A percentile compares a stretch with the other conserved stretches of the same genome.
phyloP scores from a whole-genome alignment of 305 asterid genomes.

The Plantago coronopus region DNA sequence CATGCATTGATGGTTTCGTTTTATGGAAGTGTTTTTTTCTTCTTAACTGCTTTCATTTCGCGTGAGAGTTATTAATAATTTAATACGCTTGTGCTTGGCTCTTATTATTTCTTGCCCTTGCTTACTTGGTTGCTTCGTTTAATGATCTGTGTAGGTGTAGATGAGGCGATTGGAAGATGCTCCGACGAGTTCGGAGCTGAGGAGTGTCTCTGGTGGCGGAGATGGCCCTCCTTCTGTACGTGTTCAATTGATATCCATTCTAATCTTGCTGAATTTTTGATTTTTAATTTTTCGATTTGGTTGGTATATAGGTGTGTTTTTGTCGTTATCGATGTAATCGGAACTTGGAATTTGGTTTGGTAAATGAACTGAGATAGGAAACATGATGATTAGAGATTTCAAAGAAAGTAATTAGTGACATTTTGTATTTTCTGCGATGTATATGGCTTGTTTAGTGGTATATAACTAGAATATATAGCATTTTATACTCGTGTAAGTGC shows the following conservation, averaged over 20 bases:
- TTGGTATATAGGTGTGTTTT: neutral
- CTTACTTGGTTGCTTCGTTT: too few relatives aligned
- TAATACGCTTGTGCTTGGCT: slow-evolving; percentile 18
- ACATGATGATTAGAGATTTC: neutral
- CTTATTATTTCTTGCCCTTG: neutral
- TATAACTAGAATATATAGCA: neutral
- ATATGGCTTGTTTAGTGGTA: neutral
- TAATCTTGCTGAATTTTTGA: neutral
- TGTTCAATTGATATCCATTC: slow-evolving; percentile 14
- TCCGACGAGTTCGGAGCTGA: slow-evolving; percentile 52
- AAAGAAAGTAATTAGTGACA: neutral
- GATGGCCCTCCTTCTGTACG: slow-evolving; percentile 41
- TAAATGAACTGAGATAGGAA: neutral
- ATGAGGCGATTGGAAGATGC: slow-evolving; percentile 62
- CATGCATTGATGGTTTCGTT: slow-evolving; percentile 22
- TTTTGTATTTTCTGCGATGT: neutral
- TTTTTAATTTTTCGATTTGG: neutral
- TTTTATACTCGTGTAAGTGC: neutral
- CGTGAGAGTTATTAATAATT: neutral
- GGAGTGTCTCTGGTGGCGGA: slow-evolving; percentile 32
- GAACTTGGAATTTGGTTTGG: neutral
- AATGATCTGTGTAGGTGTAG: slow-evolving; percentile 1
- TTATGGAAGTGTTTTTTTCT: neutral
- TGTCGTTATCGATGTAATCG: too few relatives aligned
- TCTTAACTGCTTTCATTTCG: neutral